Conservation (phyloP, 2,329 filamentous ascomycete genomes). For the Lachnellula willkommii region DNA sequence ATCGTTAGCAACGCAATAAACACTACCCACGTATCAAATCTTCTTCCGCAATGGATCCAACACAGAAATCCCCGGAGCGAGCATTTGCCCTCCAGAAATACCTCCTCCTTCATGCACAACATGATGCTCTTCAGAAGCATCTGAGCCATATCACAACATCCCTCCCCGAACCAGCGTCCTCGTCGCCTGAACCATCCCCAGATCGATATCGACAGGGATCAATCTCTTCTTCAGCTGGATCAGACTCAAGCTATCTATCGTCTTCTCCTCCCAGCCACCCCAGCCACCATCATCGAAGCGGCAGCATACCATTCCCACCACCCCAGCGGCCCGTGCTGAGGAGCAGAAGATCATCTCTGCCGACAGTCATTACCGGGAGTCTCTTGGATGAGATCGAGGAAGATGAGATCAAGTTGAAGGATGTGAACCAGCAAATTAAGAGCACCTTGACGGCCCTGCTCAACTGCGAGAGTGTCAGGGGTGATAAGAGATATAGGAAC, state of each 20-base stretch:
- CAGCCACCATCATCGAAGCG: conserved; percentile 11
- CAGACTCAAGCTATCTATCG: conserved; percentile 6
- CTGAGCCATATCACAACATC: conserved; percentile 24
- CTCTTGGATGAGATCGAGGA: conserved; percentile 21
- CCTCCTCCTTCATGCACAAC: conserved; percentile 32
- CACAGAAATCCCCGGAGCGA: conserved; percentile 24
- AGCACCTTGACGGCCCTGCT: conserved; percentile 48
- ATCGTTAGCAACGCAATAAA: not conserved
- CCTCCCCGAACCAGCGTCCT: conserved; percentile 1
- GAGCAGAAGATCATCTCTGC: conserved; percentile 20
- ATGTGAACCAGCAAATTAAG: conserved; percentile 49
- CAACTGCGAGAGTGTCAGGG: conserved; percentile 45
- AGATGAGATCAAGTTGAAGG: conserved; percentile 36
- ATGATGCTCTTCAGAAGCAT: conserved; percentile 31
- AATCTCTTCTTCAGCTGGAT: conserved; percentile 19
- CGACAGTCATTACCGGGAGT: conserved; percentile 22
- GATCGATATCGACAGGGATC: conserved; percentile 9
- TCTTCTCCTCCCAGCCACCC: conserved; percentile 2
- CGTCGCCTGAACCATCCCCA: conserved; percentile 4
- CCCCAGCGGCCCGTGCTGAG: conserved; percentile 6
- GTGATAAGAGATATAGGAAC: conserved; percentile 40
- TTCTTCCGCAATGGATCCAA: conserved; percentile 12
- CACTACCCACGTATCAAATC: not conserved
- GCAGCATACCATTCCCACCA: conserved; percentile 2
- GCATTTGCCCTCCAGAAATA: conserved; percentile 34